Evolutionary conservation across 176 grass and related monocot genomes (phyloP).

Genomic region (Cenchrus americanus): DNA sequence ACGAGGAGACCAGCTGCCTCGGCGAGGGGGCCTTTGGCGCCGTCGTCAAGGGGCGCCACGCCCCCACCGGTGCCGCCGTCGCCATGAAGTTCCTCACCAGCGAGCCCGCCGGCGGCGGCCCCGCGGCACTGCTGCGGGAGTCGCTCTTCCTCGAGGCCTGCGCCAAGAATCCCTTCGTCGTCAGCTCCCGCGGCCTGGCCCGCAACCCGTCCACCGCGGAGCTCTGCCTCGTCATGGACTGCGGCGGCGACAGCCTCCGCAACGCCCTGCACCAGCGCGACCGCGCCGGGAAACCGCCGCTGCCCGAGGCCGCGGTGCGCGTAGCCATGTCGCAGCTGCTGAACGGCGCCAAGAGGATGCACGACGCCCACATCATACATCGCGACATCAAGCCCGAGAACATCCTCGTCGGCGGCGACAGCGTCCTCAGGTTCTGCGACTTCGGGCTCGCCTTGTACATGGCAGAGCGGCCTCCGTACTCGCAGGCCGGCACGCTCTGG

Average conservation of each 20-base stretch:
- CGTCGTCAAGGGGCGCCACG: neutral
- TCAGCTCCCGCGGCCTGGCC: neutral
- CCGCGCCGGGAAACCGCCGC: neutral
- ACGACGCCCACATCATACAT: slow-evolving; percentile 28
- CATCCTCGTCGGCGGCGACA: slow-evolving; percentile 24
- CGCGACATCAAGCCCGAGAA: slow-evolving; percentile 47
- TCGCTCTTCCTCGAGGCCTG: neutral
- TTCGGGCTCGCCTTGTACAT: neutral
- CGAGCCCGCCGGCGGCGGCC: no score
- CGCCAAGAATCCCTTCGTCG: neutral
- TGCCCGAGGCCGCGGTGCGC: neutral
- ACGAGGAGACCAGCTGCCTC: neutral
- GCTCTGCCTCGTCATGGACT: neutral
- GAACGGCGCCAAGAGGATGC: slow-evolving; percentile 6
- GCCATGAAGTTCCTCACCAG: neutral
- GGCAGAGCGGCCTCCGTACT: neutral
- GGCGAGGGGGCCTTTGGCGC: neutral
- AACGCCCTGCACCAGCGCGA: neutral
- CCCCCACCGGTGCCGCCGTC: neutral
- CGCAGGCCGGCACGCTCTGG: neutral
- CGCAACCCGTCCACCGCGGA: neutral
- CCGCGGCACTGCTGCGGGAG: no score
- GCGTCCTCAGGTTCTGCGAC: neutral
- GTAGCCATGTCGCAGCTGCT: slow-evolving; percentile 4
- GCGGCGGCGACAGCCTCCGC: neutral